Evolutionary conservation across 345 rosid species (phyloP), one percentile per base, ranked within the genome.

Genomic region (Sisymbrium irio): DNA sequence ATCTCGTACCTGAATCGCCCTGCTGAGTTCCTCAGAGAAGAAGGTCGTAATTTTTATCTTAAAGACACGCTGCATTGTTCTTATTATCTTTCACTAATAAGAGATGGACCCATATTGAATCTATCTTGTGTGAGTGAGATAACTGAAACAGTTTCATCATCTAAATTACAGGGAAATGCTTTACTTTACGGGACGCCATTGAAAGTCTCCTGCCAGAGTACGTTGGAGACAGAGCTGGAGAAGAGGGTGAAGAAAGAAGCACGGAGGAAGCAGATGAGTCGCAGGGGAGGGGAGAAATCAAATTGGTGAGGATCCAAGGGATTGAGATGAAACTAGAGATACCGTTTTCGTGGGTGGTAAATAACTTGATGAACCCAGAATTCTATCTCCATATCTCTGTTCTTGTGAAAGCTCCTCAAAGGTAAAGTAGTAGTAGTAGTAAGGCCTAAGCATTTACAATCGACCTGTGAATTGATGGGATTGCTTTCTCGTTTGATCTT

Each of bases 271-370:
- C 27, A 69, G 84, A 57, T 55, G 64, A n/a, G 12, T 59, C 61
- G 19, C 4, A 54, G 17, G 62, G 55, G 55, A 65, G 10, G 44
- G 81, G 84, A 14, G 85, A 87, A 79, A 86, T 94, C 57, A 91
- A 87, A 78, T 74, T 89, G 45, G 67, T 88, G 9, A 88, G 97
- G 47, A 85, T 95, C 35, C 97, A 92, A 36, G 99, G 99, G 25
- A 88, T 95, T 0, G 97, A 94, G 77, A 89, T 90, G 44, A 85
- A 82, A 75, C 54, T 84, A 71, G 97, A 89, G 77, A 82, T 89
- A 82, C 98, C 98, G 1, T 88, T 94, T 72, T 88, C 97, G 7
- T 94, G 98, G 98, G 86, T 89, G 67, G 98, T 78, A 62, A 94
- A 83, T 77, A 89, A 91, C 82, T 82, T 94, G 76, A 79, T 83